Base-by-base conservation (phyloP, 331 rosid species). In the Ulmus americana region DNA sequence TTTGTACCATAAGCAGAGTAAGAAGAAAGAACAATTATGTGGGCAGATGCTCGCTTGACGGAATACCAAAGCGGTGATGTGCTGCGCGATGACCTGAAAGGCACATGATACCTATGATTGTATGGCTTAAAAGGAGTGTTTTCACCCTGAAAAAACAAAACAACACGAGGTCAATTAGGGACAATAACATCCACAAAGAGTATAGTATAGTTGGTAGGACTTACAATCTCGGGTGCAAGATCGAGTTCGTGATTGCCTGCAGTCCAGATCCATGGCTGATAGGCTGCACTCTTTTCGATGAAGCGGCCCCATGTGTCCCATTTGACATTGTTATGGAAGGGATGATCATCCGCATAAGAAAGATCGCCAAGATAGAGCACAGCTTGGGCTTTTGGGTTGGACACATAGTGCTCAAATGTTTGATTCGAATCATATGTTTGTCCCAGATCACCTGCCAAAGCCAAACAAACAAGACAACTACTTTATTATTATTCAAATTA, bases 261-360 rank as follows among this genome's bases (percentile, higher is more conserved):
- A 6, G 82, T 76, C 80, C 84, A 82, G 46, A 82, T 79, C 87
- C 87, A 82, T 1, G 84, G 80, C 54, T 82, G 87, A 73, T 76
- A 82, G 5, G 87, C 87, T 65, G 65, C 38, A 64, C 76, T 70
- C 58, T 70, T 82, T 74, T 82, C 84, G 7, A 63, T 35, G 20
- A 82, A 82, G 35, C 84, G 69, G 28, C 73, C 86, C 81, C 81
- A 79, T 5, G 81, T 45, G 55, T 82, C 81, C 86, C 86, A 82
- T 42, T 73, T 75, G 12, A 16, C 49, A 38, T 65, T 78, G 53
- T 79, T 79, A 52, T 78, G 84, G 49, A 69, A 39, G 5, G 75
- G 67, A 55, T 82, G 57, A 22, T 55, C 7, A 41, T 81, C 86
- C 0, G 86, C 86, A 50, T 81, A 81, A 5, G 83, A 78, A 50